These are phyloP conservation scores for Magnolia kwangsiensis DNA, from an alignment of 164 flowering plant genomes.

Conservation along the genomic window DNA sequence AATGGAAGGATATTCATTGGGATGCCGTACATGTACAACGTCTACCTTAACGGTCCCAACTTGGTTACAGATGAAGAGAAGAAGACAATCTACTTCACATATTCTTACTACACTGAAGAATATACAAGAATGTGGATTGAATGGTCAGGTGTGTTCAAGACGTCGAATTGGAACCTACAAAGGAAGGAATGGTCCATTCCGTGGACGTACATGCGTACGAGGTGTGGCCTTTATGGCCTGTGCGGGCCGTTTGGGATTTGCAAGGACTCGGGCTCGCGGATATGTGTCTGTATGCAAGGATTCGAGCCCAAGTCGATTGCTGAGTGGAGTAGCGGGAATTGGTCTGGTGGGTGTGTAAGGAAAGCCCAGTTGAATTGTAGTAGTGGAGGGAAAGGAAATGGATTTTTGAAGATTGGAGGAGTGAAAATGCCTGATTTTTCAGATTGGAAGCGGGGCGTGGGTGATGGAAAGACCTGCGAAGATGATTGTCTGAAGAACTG, in stretches of 20 bases:
- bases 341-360: slow-evolving; percentile 24
- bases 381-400: neutral
- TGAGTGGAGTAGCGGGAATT: slow-evolving; percentile 10
- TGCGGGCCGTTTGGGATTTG: slow-evolving; percentile 19
- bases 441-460: neutral
- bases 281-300: slow-evolving; percentile 21
- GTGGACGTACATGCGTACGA: neutral
- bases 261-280: neutral
- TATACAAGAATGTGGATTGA: neutral
- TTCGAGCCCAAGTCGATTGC: slow-evolving; percentile 2
- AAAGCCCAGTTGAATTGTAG: slow-evolving; percentile 7
- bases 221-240: neutral
- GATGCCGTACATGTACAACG: slow-evolving; percentile 22
- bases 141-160: neutral
- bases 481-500: slow-evolving; percentile 16
- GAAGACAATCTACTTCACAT: neutral
- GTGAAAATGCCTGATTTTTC: slow-evolving; percentile 2
- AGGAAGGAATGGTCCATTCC: slow-evolving; percentile 2
- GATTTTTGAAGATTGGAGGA: neutral
- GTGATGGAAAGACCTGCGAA: slow-evolving; percentile 7
- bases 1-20: slow-evolving; percentile 20
- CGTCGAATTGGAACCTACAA: neutral
- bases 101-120: neutral
- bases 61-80: neutral
- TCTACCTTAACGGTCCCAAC: slow-evolving; percentile 4